Percentiles rank a stretch among this genome's conserved stretches.
These are phyloP conservation scores for Lactarius sanguifluus DNA, from an alignment of 768 basidiomycete genomes.

Conservation along the genomic window DNA sequence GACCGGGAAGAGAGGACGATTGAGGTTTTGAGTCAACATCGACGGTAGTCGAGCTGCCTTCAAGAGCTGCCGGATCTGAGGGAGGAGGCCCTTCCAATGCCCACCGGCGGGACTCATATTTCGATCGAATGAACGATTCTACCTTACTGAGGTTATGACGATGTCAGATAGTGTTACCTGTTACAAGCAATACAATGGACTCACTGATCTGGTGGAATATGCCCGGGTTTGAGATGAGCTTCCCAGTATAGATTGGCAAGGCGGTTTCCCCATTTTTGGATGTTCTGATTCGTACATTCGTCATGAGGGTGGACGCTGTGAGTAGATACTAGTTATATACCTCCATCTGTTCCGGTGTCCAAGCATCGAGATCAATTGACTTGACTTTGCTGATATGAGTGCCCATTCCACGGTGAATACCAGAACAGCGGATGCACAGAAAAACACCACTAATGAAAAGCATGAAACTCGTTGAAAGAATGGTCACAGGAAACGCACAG, in stretches of 20 bases:
- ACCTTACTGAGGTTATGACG: conserved; percentile 70
- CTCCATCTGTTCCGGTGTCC: conserved; percentile 98
- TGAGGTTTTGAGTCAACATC: conserved; percentile 29
- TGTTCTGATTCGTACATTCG: conserved; percentile 47
- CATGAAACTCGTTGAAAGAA: conserved; percentile 9
- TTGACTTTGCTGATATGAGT: conserved; percentile 98
- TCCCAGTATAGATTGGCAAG: conserved; percentile 98
- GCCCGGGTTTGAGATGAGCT: conserved; percentile 87
- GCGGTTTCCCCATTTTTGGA: conserved; percentile 93
- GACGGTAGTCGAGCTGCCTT: conserved; percentile 40
- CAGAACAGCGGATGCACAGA: conserved; percentile 95
- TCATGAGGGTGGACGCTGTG: neutral
- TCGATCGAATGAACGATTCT: conserved; percentile 95
- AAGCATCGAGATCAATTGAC: conserved; percentile 94
- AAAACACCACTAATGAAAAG: conserved; percentile 70
- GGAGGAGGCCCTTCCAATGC: conserved; percentile 89
- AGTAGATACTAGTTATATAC: conserved; percentile 40
- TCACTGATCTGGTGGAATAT: conserved; percentile 92
- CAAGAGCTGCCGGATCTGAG: conserved; percentile 75
- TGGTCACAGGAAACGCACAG: conserved; percentile 50
- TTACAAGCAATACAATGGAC: conserved; percentile 36
- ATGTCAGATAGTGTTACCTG: conserved; percentile 4
- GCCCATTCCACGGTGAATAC: conserved; percentile 96
- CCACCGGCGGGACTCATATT: conserved; percentile 94
- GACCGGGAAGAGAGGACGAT: conserved; percentile 23